Percentiles rank a stretch among this genome's conserved stretches.
Conservation (phyloP, 1,139 yeast genomes). For the Hemisphaericaspora xylofermentans region DNA sequence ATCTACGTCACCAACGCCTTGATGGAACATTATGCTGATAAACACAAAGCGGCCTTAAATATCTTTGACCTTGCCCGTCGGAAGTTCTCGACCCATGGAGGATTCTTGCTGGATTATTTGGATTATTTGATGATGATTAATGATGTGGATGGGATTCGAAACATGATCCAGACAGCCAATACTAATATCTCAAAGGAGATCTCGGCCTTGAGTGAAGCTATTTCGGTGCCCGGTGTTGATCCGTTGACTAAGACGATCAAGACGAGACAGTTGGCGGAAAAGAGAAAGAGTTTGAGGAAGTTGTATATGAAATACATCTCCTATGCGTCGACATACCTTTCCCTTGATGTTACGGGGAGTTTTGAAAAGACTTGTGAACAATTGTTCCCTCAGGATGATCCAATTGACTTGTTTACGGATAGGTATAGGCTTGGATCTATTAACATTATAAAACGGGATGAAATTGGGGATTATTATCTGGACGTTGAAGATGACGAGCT, state of each 20-base stretch:
- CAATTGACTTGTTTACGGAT: conserved; percentile 40
- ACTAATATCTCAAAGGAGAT: conserved; percentile 40
- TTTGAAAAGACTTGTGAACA: conserved; percentile 68
- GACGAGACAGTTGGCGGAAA: conserved; percentile 22
- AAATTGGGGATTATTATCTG: conserved; percentile 32
- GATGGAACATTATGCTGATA: conserved; percentile 71
- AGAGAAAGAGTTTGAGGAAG: conserved; percentile 25
- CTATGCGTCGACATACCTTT: conserved; percentile 52
- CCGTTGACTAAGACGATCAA: conserved; percentile 25
- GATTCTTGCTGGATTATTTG: conserved; percentile 67
- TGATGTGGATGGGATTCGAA: conserved; percentile 81
- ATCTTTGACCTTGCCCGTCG: conserved; percentile 77
- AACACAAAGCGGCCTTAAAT: conserved; percentile 68
- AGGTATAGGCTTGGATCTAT: conserved; percentile 43
- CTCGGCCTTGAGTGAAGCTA: conserved; percentile 21
- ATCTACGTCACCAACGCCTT: conserved; percentile 80
- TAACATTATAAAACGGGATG: conserved; percentile 47
- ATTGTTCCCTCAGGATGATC: conserved; percentile 61
- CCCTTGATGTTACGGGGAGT: conserved; percentile 62
- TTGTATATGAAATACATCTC: conserved; percentile 26
- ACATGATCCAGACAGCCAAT: conserved; percentile 65
- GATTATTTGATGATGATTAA: conserved; percentile 69
- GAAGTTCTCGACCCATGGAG: conserved; percentile 51
- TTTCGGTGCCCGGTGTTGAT: conserved; percentile 16
- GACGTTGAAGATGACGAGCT: conserved; percentile 20